Percentiles rank a stretch among this genome's conserved stretches.
Evolutionary conservation across 345 rosid species (phyloP).

Genomic region (Syzygium oleosum): DNA sequence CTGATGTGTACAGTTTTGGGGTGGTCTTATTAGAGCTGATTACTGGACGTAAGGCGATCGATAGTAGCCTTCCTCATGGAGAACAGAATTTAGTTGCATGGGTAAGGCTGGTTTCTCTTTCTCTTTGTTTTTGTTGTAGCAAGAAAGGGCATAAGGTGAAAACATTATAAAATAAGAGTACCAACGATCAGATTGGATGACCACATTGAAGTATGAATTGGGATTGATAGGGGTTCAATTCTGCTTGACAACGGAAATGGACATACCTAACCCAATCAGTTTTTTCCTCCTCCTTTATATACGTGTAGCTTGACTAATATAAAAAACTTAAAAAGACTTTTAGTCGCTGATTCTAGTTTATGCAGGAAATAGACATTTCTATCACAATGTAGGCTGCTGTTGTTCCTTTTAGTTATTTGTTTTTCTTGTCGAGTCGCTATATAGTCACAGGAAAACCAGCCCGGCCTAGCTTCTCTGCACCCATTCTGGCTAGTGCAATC

Average conservation of each 20-base stretch:
- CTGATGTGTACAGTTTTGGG: slow-evolving; percentile 95
- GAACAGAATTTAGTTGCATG: slow-evolving; percentile 94
- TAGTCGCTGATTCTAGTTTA: neutral
- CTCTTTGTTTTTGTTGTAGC: neutral
- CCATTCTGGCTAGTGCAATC: neutral
- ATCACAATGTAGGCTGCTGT: neutral
- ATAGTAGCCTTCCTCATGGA: slow-evolving; percentile 75
- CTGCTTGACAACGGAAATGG: neutral
- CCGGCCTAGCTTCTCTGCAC: neutral
- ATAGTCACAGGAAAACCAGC: neutral
- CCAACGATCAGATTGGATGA: neutral
- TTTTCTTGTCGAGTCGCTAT: neutral
- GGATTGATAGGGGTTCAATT: neutral
- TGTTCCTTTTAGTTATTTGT: neutral
- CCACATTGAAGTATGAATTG: neutral
- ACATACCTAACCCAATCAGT: neutral
- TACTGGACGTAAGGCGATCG: slow-evolving; percentile 94
- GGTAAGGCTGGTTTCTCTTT: slow-evolving; percentile 33
- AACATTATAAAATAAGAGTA: neutral
- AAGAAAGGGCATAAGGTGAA: neutral
- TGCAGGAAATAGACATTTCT: neutral
- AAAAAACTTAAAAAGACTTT: neutral
- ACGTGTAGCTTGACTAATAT: neutral
- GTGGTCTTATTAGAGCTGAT: slow-evolving; percentile 91
- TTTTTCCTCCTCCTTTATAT: neutral